Conservation (phyloP, 345 rosid species). For the Brassica incana region DNA sequence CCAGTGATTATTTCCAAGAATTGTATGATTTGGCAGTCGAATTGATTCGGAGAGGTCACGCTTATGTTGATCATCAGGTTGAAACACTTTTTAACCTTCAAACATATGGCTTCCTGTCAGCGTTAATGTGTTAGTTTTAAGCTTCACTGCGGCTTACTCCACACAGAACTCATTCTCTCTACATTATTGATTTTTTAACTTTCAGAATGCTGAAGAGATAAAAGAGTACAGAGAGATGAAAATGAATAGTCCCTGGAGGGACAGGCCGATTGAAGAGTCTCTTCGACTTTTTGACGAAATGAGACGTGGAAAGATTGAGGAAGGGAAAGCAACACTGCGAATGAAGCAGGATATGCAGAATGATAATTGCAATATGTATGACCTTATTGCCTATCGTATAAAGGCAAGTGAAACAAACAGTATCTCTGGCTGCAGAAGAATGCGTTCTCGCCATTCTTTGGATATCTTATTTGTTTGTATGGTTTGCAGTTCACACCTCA, state of each 20-base stretch:
- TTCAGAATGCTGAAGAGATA: conserved; percentile 81
- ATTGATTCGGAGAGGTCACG: conserved; percentile 84
- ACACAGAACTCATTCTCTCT: background rate
- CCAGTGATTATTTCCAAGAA: conserved; percentile 97
- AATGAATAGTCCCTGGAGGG: conserved; percentile 98
- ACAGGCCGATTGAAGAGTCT: conserved; percentile 82
- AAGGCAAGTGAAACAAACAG: conserved; percentile 63
- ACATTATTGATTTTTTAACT: background rate
- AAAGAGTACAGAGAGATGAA: conserved; percentile 89
- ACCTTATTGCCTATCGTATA: conserved; percentile 96
- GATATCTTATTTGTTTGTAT: conserved; percentile 24
- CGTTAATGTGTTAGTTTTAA: conserved; percentile 5
- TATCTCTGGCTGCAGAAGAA: conserved; percentile 8
- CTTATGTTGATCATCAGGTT: conserved; percentile 99
- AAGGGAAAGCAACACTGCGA: conserved; percentile 91
- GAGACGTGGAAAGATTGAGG: conserved; percentile 79
- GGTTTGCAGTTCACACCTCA: conserved; percentile 77
- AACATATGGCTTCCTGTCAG: background rate
- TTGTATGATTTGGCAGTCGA: conserved; percentile 91
- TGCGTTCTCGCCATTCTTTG: background rate
- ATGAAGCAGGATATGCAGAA: conserved; percentile 99
- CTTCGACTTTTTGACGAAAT: conserved; percentile 85
- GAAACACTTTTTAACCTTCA: background rate
- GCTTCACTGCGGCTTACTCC: background rate
- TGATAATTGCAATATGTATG: conserved; percentile 92